Evolutionary conservation across 164 flowering plant species (phyloP).

Genomic region (Protea cynaroides): DNA sequence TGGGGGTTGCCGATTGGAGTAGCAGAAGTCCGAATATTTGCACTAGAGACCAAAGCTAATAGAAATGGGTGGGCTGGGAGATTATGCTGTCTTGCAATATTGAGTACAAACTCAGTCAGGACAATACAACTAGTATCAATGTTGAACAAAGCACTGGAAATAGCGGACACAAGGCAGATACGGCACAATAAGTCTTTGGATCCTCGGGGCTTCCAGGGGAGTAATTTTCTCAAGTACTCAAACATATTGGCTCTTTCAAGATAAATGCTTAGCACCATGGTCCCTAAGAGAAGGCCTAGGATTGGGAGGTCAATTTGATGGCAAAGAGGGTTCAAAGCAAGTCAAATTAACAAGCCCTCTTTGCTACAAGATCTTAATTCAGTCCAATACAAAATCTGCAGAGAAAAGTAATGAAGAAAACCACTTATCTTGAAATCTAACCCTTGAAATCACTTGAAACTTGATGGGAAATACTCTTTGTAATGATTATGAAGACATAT

Average conservation of each 20-base stretch:
- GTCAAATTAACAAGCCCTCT: too few species aligned
- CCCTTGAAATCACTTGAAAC: too few species aligned
- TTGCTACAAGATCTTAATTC: too few species aligned
- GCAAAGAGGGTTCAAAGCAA: too few species aligned
- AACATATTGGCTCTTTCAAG: conserved; percentile 90
- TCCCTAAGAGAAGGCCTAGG: conserved; percentile 89
- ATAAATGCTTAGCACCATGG: conserved; percentile 79
- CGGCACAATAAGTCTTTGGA: conserved; percentile 72
- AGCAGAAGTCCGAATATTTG: conserved; percentile 84
- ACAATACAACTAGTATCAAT: conserved; percentile 88
- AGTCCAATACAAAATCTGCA: too few species aligned
- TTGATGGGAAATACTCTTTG: too few species aligned
- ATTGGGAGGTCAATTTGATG: conserved; percentile 91
- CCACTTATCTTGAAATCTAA: too few species aligned
- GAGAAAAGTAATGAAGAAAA: too few species aligned
- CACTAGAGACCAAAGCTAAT: conserved; percentile 83
- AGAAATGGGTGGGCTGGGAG: conserved; percentile 85
- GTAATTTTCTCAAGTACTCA: conserved; percentile 62
- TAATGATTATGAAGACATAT: too few species aligned
- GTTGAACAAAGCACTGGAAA: conserved; percentile 83
- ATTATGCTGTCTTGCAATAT: conserved; percentile 75
- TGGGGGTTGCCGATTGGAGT: conserved; percentile 98
- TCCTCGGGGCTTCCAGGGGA: conserved; percentile 71
- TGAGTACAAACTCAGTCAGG: conserved; percentile 74
- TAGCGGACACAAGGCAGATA: conserved; percentile 63